Conservation (phyloP, 31 red algal species). For the Endocladia muricata region DNA sequence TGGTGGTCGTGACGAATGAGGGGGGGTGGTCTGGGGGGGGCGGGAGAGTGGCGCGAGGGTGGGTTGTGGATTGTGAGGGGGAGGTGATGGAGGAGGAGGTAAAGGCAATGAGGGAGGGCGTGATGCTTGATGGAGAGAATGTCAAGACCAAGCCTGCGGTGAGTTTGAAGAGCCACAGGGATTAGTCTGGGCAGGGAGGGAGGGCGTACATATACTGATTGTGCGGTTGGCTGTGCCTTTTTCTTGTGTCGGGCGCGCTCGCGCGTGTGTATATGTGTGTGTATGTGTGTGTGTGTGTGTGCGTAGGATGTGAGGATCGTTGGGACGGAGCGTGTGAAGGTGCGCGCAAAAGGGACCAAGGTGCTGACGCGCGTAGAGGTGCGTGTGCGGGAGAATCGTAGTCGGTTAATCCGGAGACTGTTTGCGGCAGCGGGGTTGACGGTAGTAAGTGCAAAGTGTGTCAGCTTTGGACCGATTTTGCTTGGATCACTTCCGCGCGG, state of each 20-base stretch:
- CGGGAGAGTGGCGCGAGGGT: slow-evolving; percentile 27
- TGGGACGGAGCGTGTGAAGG: slow-evolving; percentile 7
- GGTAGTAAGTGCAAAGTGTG: slow-evolving; percentile 33
- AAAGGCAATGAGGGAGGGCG: slow-evolving; percentile 10
- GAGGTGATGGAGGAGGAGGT: neutral
- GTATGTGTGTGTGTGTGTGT: neutral
- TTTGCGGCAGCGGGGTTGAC: slow-evolving; percentile 31
- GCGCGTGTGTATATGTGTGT: too few relatives aligned
- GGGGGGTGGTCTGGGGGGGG: slow-evolving; percentile 23
- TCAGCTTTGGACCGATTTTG: slow-evolving; percentile 45
- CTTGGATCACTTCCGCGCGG: slow-evolving; percentile 44
- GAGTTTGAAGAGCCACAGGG: slow-evolving; percentile 1
- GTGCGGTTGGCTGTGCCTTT: too few relatives aligned
- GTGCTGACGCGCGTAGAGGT: slow-evolving; percentile 35
- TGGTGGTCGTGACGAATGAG: slow-evolving; percentile 69
- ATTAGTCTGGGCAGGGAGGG: too few relatives aligned
- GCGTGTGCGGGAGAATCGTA: slow-evolving; percentile 45
- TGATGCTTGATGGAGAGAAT: slow-evolving; percentile 20
- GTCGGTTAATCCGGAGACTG: slow-evolving; percentile 41
- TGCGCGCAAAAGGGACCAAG: neutral
- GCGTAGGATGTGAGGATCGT: slow-evolving; percentile 18
- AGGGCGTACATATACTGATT: too few relatives aligned
- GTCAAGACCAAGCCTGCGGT: slow-evolving; percentile 10
- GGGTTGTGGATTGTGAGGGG: slow-evolving; percentile 49
- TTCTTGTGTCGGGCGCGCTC: too few relatives aligned